Base-by-base conservation (phyloP, 225 moss, liverwort and hornwort species). In the Anthoceros angustus region DNA sequence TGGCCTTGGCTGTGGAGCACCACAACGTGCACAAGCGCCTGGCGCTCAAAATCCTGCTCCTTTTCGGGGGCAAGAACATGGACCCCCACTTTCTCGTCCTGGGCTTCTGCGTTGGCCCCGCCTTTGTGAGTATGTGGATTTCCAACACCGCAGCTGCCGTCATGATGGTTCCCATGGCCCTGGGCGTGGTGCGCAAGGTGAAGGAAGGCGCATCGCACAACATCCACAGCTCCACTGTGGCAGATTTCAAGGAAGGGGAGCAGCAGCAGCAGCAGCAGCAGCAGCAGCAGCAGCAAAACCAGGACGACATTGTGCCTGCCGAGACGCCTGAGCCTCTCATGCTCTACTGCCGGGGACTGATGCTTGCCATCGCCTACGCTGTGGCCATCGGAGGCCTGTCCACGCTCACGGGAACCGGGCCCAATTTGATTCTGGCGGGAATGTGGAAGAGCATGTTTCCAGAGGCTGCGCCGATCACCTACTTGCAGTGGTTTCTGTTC, bases 111-210 rank as follows among this genome's bases (percentile, higher is more conserved):
- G 83, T 70, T 0, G 95, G 86, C 25, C 88, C 95, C 3, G 87
- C 86, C 4, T 88, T 98, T 63, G 79, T 98, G 16, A 98, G 95
- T 70, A 85, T 98, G 91, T 98, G 86, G 83, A 91, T 98, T 81
- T 78, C 95, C 70, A 98, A 98, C 76, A 87, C 95, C 5, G 83
- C 91, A 2, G 74, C 83, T 9, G 83, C 91, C 2, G 85, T 86
- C 23, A 98, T 98, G 95, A 98, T 98, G 95, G 74, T 91, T 42
- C 95, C 95, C 63, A 89, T 98, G 91, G 95, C 95, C 2, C 69
- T 74, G 9, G 91, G 95, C 0, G 80, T 98, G 61, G 77, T 91
- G 39, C 69, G 83, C 0, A 83, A 95, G 55, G 41, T 81, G 41
- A 46, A 73, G 23, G 67, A 55, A 23, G 55, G 55, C 16, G 55